Evolutionary conservation across 768 basidiomycete genomes (phyloP), one percentile per base, ranked within the genome.

Genomic region (Leccinum rimulosum): DNA sequence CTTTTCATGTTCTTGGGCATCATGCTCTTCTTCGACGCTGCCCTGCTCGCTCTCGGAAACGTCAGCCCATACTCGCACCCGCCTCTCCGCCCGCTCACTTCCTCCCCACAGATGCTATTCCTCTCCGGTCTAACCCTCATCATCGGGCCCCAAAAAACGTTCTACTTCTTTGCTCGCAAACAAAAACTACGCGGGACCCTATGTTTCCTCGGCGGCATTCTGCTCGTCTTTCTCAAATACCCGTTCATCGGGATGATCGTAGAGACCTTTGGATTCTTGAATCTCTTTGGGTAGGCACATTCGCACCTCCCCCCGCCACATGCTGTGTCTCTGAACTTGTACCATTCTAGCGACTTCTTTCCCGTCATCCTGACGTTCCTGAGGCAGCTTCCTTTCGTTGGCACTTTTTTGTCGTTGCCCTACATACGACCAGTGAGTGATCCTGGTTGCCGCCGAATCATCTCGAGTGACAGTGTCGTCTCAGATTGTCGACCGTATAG

Each of bases 331-430:
- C 58, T 66, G 31, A 61, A 31, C n/a, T 3, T 54, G 25, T 12
- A 17, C 9, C 11, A 31, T 43, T 47, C 50, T 76, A 98, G 96
- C 49, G 96, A 98, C 76, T 99, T 99, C 81, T 98, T 98, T 84
- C 97, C 97, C 6, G 97, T 98, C 60, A 89, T 99, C 56, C 79
- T 99, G 52, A 95, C 93, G n/a, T 98, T 98, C 81, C 76, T 98
- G 62, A 84, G 95, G 57, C 96, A 98, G 76, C 72, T 98, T 50
- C 96, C 97, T 5, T 86, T 97, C 63, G 82, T 99, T 57, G 96
- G 97, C 28, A 92, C 86, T 0, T 73, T 91, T 61, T 75, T 99
- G 51, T 89, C 90, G 5, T 70, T 98, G 62, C 95, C 97, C 1
- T 95, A 91, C 70, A 86, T 98, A 67, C 80, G 91, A 69, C 80